Percentiles rank a stretch among this genome's conserved stretches.
Conservation (phyloP, 176 grass and related monocot genomes). For the Oryza punctata region DNA sequence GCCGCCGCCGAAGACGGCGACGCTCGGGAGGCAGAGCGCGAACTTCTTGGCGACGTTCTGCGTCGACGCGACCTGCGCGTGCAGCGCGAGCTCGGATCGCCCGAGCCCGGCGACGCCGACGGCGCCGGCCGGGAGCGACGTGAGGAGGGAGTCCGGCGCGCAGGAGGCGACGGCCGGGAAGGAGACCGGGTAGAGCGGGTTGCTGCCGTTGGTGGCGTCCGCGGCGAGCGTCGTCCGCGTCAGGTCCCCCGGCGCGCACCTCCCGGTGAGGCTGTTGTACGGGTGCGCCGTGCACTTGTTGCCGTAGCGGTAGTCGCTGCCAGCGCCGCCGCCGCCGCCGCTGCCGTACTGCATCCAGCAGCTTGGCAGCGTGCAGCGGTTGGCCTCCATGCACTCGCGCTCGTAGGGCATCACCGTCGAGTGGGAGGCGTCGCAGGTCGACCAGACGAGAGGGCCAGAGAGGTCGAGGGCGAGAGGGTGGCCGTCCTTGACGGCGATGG, state of each 20-base stretch:
- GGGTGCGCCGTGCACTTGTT: slow-evolving; percentile 54
- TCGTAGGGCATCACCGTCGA: not conserved
- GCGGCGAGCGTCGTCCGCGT: slow-evolving; percentile 25
- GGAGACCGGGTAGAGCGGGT: slow-evolving; percentile 31
- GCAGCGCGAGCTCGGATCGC: slow-evolving; percentile 35
- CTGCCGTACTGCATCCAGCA: not conserved
- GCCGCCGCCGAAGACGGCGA: slow-evolving; percentile 48
- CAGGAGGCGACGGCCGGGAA: slow-evolving; percentile 46
- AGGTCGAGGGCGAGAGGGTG: slow-evolving; percentile 53
- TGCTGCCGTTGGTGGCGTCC: slow-evolving; percentile 62
- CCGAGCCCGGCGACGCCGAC: slow-evolving; percentile 65
- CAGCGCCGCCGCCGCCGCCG: slow-evolving; percentile 31
- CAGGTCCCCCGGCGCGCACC: slow-evolving; percentile 26
- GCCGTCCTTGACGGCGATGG: not conserved
- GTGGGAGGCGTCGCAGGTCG: slow-evolving; percentile 31
- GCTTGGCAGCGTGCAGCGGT: slow-evolving; percentile 35
- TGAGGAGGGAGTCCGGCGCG: slow-evolving; percentile 36
- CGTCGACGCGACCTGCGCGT: slow-evolving; percentile 38
- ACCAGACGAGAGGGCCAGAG: slow-evolving; percentile 48
- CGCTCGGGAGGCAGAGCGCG: slow-evolving; percentile 68
- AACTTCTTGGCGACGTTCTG: slow-evolving; percentile 47
- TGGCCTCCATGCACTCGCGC: slow-evolving; percentile 19
- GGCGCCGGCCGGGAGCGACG: slow-evolving; percentile 25
- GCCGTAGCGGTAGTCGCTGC: slow-evolving; percentile 6
- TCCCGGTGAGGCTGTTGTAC: slow-evolving; percentile 37